phyloP scores from a whole-genome alignment of 768 basidiomycete genomes.

The Imleria badia region DNA sequence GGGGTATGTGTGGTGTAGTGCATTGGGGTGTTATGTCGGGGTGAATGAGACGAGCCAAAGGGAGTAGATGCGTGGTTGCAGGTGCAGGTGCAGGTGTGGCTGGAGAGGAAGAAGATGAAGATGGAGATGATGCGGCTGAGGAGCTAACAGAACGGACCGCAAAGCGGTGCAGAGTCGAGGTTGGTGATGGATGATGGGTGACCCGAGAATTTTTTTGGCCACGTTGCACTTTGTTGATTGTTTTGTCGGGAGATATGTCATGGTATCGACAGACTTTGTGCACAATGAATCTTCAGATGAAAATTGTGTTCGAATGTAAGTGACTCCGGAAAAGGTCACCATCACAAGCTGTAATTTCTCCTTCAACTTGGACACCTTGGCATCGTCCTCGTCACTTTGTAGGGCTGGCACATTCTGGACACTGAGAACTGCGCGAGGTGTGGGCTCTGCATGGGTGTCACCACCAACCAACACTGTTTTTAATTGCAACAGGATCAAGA shows the following conservation, averaged over 20 bases:
- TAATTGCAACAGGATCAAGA: too few relatives aligned
- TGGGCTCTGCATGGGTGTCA: too few relatives aligned
- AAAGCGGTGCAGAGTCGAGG: conserved; percentile 17
- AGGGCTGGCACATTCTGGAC: too few relatives aligned
- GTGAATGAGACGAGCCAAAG: background rate
- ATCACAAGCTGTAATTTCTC: too few relatives aligned
- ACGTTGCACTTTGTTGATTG: background rate
- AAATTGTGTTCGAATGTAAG: too few relatives aligned
- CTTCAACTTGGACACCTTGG: too few relatives aligned
- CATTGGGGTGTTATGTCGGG: conserved; percentile 44
- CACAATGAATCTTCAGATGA: too few relatives aligned
- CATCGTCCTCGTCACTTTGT: too few relatives aligned
- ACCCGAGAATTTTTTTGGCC: too few relatives aligned
- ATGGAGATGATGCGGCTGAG: background rate
- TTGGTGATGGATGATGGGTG: background rate
- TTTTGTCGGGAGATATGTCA: background rate
- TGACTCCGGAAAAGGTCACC: too few relatives aligned
- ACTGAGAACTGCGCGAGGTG: too few relatives aligned
- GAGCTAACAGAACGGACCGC: conserved; percentile 6
- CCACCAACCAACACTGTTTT: too few relatives aligned
- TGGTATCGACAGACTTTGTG: background rate
- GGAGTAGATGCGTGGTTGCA: background rate
- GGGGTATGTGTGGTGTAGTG: conserved; percentile 64
- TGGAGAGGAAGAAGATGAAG: background rate
- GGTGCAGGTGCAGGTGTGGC: background rate